phyloP scores from a whole-genome alignment of 2,329 filamentous ascomycete species.

The Stagonosporopsis cucurbitacearum region DNA sequence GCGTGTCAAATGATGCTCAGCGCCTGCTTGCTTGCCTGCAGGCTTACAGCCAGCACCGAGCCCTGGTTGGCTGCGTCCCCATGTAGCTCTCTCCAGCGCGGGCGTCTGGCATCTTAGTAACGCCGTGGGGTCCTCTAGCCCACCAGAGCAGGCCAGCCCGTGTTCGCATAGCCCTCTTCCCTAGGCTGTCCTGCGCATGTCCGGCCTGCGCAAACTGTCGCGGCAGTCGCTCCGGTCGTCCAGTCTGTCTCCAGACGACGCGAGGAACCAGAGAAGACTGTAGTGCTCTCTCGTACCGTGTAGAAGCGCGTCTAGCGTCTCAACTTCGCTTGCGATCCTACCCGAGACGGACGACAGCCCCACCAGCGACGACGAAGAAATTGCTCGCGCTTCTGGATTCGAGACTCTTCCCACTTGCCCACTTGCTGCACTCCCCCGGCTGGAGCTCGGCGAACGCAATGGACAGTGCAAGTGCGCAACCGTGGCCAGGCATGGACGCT shows the following conservation, averaged over 20 bases:
- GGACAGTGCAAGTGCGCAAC: slow-evolving; percentile 39
- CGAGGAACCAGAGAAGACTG: not conserved
- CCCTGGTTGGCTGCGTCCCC: slow-evolving; percentile 4
- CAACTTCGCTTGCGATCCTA: slow-evolving; percentile 15
- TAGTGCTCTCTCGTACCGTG: not conserved
- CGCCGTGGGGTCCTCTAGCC: slow-evolving; percentile 22
- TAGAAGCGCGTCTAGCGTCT: slow-evolving; percentile 16
- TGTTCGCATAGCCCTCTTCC: slow-evolving; percentile 17
- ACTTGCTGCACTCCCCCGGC: slow-evolving; percentile 22
- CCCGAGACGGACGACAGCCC: slow-evolving; percentile 15
- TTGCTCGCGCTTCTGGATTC: slow-evolving; percentile 18
- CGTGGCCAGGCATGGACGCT: slow-evolving; percentile 53
- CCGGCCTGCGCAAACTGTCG: slow-evolving; percentile 3
- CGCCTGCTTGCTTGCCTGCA: no score
- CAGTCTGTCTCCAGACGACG: not conserved
- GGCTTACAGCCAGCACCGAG: not conserved
- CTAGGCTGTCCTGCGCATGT: slow-evolving; percentile 9
- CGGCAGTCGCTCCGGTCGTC: not conserved
- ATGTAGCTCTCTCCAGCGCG: slow-evolving; percentile 2
- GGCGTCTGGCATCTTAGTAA: slow-evolving; percentile 20
- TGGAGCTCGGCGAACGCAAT: slow-evolving; percentile 35
- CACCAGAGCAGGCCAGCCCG: slow-evolving; percentile 14
- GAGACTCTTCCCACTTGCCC: slow-evolving; percentile 17
- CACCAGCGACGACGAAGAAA: slow-evolving; percentile 17
- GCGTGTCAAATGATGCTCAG: slow-evolving; percentile 1